Evolutionary conservation across 495 filamentous ascomycete species (phyloP).

Genomic region (Penicillium argentinense): DNA sequence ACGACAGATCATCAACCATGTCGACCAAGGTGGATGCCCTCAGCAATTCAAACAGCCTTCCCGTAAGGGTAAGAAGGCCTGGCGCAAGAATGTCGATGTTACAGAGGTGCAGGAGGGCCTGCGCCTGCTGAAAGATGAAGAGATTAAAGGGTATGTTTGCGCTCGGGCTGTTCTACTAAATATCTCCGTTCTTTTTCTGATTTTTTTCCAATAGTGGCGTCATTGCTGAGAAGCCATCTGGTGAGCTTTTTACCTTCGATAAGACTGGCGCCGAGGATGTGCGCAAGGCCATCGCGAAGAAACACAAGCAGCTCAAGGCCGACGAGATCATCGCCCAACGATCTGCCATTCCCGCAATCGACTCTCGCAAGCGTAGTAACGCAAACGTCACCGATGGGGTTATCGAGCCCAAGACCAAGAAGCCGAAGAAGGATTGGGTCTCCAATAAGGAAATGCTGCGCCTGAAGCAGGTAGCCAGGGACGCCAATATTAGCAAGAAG

Average conservation of each 20-base stretch:
- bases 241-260: constrained; percentile 82
- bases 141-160: constrained; percentile 73
- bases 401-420: constrained; percentile 66
- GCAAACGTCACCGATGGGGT: constrained; percentile 62
- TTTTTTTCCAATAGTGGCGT: constrained; percentile 63
- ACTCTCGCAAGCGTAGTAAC: constrained; percentile 69
- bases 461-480: constrained; percentile 73
- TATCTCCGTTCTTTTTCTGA: neutral
- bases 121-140: constrained; percentile 78
- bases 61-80: constrained; percentile 96
- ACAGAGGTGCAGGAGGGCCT: constrained; percentile 81
- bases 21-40: constrained; percentile 46
- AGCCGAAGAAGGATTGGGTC: constrained; percentile 70
- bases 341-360: constrained; percentile 75
- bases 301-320: constrained; percentile 73
- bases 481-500: constrained; percentile 57
- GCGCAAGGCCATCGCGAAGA: constrained; percentile 59
- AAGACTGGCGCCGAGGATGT: constrained; percentile 63
- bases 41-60: constrained; percentile 77
- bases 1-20: constrained; percentile 33
- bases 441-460: constrained; percentile 76
- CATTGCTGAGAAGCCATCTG: constrained; percentile 72
- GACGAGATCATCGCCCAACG: constrained; percentile 89
- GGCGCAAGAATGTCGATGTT: constrained; percentile 96
- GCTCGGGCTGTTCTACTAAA: neutral